Evolutionary conservation across 345 rosid species (phyloP).

Genomic region (Tarenaya hassleriana): DNA sequence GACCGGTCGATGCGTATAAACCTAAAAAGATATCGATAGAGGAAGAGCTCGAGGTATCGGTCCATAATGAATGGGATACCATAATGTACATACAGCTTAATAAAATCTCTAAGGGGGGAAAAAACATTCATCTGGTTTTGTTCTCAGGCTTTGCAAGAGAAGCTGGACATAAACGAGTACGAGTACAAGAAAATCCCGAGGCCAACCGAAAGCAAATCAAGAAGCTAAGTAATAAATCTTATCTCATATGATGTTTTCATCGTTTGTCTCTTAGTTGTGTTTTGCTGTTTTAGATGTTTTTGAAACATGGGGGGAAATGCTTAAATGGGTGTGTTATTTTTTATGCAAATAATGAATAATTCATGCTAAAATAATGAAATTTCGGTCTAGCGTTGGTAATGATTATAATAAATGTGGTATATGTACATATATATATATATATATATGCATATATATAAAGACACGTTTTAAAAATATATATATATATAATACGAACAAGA

Average conservation of each 20-base stretch:
- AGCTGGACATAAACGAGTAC: constrained; percentile 67
- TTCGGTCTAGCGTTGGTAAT: too few species aligned
- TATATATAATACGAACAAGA: too few species aligned
- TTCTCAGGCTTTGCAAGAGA: constrained; percentile 61
- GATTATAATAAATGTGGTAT: too few species aligned
- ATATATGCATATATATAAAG: too few species aligned
- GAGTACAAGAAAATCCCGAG: constrained; percentile 84
- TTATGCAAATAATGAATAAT: too few species aligned
- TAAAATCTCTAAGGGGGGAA: too few species aligned
- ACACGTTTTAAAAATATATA: too few species aligned
- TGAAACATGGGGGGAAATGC: too few species aligned
- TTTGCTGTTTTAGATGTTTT: neutral
- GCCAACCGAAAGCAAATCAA: constrained; percentile 56
- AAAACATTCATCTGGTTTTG: neutral
- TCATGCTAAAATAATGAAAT: too few species aligned
- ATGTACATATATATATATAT: too few species aligned
- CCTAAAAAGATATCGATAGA: constrained; percentile 72
- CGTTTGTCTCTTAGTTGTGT: neutral
- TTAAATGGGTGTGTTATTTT: too few species aligned
- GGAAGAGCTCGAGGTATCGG: constrained; percentile 71
- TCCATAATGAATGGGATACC: neutral
- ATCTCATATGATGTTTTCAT: constrained; percentile 8
- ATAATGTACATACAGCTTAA: too few species aligned
- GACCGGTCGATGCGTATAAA: constrained; percentile 66
- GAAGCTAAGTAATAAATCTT: constrained; percentile 8